Evolutionary conservation across 192 early-diverging fungal species (phyloP), one percentile per base, ranked within the genome.

Genomic region (Phycomyces blakesleeanus): DNA sequence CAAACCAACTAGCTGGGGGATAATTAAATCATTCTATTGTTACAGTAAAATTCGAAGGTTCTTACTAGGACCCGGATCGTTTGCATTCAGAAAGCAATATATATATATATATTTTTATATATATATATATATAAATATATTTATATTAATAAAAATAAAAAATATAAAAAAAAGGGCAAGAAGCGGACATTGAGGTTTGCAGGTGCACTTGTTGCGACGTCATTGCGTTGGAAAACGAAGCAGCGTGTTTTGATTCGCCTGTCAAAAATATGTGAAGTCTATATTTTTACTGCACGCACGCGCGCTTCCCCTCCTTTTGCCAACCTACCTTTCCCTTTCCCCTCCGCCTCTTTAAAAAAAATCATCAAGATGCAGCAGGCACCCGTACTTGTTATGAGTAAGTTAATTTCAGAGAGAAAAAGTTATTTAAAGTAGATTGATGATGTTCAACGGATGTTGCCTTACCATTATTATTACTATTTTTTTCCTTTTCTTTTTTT

Each of bases 301-400:
- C 60, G 60, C 61, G 49, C 37, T 22, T 34, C 39, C 57, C 21
- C 34, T 51, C 37, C 44, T 49, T 49, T 62, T 51, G 50, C 21
- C 40, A 34, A 34, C 29, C 29, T 34, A 34, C 29, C 22, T 41
- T 58, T 22, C 20, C 18, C 18, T 20, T 39, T 57, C 15, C 20
- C 39, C 20, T 41, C 18, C 52, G 18, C 51, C 21, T 52, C 21
- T 59, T 59, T 55, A 21, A 47, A n/a, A 14, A 14, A 47, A 47
- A 22, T 63, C 29, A 47, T 12, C 24, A 86, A 79, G 74, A 90
- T 91, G 88, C 89, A 90, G 18, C 44, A 47, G 73, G 78, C 89
- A 54, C 91, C 89, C 55, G 90, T 94, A 56, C 85, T 94, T 76
- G 93, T 94, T 21, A 85, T 94, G 76, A 94, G 88, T 90, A 82